Evolutionary conservation across 2,329 filamentous ascomycete genomes (phyloP).

Genomic region (Albifimbria verrucaria): DNA sequence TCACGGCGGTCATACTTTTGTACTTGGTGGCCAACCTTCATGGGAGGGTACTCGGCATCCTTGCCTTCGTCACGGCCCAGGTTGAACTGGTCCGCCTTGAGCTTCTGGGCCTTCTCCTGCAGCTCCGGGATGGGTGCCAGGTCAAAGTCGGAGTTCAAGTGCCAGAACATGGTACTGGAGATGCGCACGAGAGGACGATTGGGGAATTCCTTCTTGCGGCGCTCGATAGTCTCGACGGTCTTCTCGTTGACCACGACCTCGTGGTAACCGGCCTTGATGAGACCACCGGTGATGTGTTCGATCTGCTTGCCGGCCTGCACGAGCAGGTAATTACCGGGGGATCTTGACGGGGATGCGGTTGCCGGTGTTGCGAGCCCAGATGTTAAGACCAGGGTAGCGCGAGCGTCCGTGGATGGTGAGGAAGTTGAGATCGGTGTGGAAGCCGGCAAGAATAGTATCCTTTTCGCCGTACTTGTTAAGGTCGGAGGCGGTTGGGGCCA

Average conservation of each 20-base stretch:
- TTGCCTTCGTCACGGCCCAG: constrained; percentile 53
- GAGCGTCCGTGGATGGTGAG: constrained; percentile 62
- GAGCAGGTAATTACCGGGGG: constrained; percentile 55
- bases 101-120: constrained; percentile 37
- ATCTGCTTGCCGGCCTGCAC: constrained; percentile 63
- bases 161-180: constrained; percentile 61
- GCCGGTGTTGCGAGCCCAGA: constrained; percentile 63
- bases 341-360: constrained; percentile 57
- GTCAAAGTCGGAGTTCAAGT: constrained; percentile 55
- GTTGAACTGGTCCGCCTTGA: constrained; percentile 44
- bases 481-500: constrained; percentile 59
- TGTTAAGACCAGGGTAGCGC: constrained; percentile 58
- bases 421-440: constrained; percentile 64
- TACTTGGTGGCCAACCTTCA: constrained; percentile 59
- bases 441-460: constrained; percentile 60
- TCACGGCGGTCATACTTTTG: constrained; percentile 36
- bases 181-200: constrained; percentile 53
- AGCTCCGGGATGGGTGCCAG: constrained; percentile 48
- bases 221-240: constrained; percentile 45
- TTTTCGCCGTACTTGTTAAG: constrained; percentile 48
- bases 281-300: constrained; percentile 58
- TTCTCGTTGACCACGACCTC: constrained; percentile 57
- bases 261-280: constrained; percentile 60
- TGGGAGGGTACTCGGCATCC: constrained; percentile 43
- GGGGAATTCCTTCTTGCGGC: constrained; percentile 37